Evolutionary conservation across 495 filamentous ascomycete genomes (phyloP).

Genomic region (Penicillium atrosanguineum): DNA sequence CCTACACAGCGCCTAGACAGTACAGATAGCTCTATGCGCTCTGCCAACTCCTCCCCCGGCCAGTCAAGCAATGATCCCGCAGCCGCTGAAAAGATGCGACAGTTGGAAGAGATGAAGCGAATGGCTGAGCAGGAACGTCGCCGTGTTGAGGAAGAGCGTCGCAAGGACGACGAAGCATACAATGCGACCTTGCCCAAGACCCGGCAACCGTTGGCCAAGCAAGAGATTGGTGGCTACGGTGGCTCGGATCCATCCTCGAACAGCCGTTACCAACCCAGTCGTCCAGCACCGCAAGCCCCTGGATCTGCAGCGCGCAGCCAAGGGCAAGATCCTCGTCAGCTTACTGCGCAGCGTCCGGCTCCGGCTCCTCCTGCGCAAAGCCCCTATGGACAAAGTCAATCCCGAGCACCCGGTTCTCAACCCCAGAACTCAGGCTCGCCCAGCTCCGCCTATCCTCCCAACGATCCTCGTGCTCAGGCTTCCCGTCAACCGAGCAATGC

Average conservation of each 20-base stretch:
- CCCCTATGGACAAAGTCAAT: constrained; percentile 23
- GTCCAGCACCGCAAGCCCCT: constrained; percentile 58
- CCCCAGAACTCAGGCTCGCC: constrained; percentile 33
- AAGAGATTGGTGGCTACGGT: constrained; percentile 76
- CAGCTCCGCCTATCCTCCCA: constrained; percentile 32
- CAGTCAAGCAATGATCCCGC: constrained; percentile 37
- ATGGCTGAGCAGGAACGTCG: constrained; percentile 50
- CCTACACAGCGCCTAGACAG: constrained; percentile 44
- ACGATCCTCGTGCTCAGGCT: constrained; percentile 41
- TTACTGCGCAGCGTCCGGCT: constrained; percentile 56
- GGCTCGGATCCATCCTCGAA: constrained; percentile 45
- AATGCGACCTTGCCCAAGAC: constrained; percentile 82
- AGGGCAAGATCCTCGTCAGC: constrained; percentile 42
- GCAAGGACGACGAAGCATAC: constrained; percentile 75
- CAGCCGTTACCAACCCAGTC: constrained; percentile 76
- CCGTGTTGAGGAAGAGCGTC: constrained; percentile 50
- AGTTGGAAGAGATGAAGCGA: constrained; percentile 48
- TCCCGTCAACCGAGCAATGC: constrained; percentile 41
- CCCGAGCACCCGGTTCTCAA: constrained; percentile 24
- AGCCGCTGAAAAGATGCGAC: constrained; percentile 38
- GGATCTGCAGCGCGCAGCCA: constrained; percentile 39
- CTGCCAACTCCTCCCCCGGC: constrained; percentile 36
- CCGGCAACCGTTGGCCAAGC: constrained; percentile 74
- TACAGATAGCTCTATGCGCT: constrained; percentile 33
- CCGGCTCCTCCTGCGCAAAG: constrained; percentile 49